phyloP scores from a whole-genome alignment of 2,329 filamentous ascomycete species.

The Trichoderma cornu-damae region DNA sequence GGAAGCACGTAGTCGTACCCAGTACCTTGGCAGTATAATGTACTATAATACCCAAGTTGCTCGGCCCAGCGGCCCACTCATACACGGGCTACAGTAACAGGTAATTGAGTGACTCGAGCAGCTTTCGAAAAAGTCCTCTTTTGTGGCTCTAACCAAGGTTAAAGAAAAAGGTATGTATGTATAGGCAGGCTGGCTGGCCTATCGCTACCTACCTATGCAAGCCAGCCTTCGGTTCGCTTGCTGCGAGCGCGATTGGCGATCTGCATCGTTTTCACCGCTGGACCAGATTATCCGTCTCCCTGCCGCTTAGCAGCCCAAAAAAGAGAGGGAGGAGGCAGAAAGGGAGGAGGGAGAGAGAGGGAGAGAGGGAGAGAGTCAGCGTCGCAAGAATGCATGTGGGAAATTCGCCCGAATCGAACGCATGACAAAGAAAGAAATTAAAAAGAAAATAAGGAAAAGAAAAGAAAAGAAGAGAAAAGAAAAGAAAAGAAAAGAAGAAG shows the following conservation, averaged over 20 bases:
- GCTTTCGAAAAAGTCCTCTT: no score
- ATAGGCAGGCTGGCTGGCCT: no score
- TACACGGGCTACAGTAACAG: not conserved
- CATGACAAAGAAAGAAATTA: not conserved
- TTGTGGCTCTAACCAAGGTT: no score
- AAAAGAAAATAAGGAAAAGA: no score
- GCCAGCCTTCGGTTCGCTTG: constrained; percentile 16
- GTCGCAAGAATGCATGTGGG: not conserved
- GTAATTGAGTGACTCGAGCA: constrained; percentile 16
- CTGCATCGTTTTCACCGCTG: constrained; percentile 15
- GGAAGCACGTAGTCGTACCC: no score
- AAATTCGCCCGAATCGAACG: no score
- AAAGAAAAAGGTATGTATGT: no score
- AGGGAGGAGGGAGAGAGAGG: not conserved
- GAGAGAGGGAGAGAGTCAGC: not conserved
- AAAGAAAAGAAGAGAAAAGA: no score
- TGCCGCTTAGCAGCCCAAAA: not conserved
- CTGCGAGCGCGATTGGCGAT: constrained; percentile 17
- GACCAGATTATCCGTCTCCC: not conserved
- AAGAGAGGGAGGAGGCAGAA: not conserved
- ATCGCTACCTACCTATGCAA: no score
- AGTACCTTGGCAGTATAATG: no score
- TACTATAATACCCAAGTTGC: no score
- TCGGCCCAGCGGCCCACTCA: not conserved
- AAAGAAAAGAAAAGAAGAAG: no score